A percentile compares a stretch with the other conserved stretches of the same genome.
phyloP scores from a whole-genome alignment of 306 rosid species.

The Styphnolobium japonicum region DNA sequence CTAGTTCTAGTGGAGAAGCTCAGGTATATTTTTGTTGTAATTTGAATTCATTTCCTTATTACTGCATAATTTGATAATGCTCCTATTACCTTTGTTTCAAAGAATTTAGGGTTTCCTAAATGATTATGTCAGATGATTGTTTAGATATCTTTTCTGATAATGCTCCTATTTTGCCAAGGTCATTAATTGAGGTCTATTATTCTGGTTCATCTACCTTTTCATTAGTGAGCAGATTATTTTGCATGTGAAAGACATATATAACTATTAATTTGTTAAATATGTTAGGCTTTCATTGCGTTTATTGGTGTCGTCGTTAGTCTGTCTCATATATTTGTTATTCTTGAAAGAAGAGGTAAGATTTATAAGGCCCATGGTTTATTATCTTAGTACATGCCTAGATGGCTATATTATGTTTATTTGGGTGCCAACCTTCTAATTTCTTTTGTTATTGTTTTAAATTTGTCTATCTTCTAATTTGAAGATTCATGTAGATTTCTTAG shows the following conservation, averaged over 20 bases:
- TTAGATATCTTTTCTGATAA: background rate
- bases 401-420: background rate
- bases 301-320: background rate
- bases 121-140: background rate
- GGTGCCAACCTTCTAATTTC: background rate
- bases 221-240: background rate
- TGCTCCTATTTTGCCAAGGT: background rate
- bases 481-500: background rate
- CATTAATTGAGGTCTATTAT: background rate
- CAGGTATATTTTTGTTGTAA: constrained; percentile 43
- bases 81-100: background rate
- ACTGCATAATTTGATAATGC: background rate
- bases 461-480: background rate
- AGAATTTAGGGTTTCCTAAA: background rate
- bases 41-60: constrained; percentile 16
- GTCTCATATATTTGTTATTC: background rate
- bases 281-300: background rate
- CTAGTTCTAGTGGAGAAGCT: constrained; percentile 64
- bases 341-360: background rate
- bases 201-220: constrained; percentile 13
- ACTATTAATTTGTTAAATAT: background rate
- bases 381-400: background rate
- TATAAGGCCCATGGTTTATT: no score
- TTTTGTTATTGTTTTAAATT: background rate
- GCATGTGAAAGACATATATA: background rate